phyloP scores from a whole-genome alignment of 139 green algal genomes.

The Yamagishiella unicocca region DNA sequence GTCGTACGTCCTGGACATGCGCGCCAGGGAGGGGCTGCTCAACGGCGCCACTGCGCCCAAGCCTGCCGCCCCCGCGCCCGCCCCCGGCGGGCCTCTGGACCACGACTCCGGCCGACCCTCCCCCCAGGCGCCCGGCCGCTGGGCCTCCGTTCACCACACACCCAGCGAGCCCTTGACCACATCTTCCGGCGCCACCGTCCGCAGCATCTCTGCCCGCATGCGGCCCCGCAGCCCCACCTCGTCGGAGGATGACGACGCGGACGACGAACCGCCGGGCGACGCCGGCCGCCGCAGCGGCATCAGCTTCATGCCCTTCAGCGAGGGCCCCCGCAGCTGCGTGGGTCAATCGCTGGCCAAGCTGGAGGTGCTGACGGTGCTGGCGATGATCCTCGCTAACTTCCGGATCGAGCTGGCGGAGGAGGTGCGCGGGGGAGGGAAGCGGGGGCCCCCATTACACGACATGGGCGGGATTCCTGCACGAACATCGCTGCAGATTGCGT shows the following conservation, averaged over 20 bases:
- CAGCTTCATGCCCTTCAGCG: conserved; percentile 47
- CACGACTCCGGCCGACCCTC: neutral
- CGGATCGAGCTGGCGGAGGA: conserved; percentile 34
- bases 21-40: neutral
- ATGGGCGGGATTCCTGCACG: too few species aligned
- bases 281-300: neutral
- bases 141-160: too few species aligned
- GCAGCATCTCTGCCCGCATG: neutral
- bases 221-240: too few species aligned
- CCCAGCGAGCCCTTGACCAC: neutral
- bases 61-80: neutral
- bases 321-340: conserved; percentile 40
- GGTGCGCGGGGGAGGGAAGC: neutral
- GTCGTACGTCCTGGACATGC: conserved; percentile 60
- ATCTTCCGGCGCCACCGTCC: neutral
- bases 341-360: conserved; percentile 46
- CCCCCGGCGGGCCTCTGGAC: neutral
- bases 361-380: conserved; percentile 45
- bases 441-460: too few species aligned
- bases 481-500: too few species aligned
- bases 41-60: neutral
- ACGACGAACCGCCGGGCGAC: neutral
- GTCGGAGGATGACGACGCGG: neutral
- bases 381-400: conserved; percentile 37
- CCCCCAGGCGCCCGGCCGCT: too few species aligned